Conservation (phyloP, 2,329 filamentous ascomycete genomes). For the Sodiomyces alkalinus region DNA sequence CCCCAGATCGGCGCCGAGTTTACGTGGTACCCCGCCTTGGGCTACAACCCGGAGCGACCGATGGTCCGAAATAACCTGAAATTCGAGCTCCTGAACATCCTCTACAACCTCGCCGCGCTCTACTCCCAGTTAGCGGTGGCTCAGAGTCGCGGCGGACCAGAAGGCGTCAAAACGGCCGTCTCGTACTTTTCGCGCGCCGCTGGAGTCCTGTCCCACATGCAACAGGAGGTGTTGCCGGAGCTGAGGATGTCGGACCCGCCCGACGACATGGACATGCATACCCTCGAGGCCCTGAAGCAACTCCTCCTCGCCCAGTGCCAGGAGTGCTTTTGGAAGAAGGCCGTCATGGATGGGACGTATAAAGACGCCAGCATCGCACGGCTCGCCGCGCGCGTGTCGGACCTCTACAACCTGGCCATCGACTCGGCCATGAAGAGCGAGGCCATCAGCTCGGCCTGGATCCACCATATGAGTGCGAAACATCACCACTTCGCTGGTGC, state of each 20-base stretch:
- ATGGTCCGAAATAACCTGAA: slow-evolving; percentile 50
- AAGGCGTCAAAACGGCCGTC: slow-evolving; percentile 75
- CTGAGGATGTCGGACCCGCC: slow-evolving; percentile 67
- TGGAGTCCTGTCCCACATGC: slow-evolving; percentile 67
- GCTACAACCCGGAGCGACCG: slow-evolving; percentile 71
- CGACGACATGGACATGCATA: slow-evolving; percentile 89
- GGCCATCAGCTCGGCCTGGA: slow-evolving; percentile 85
- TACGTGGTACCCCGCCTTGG: slow-evolving; percentile 86
- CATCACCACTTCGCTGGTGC: slow-evolving; percentile 95
- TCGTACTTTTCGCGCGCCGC: slow-evolving; percentile 83
- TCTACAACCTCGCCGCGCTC: slow-evolving; percentile 85
- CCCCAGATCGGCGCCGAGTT: slow-evolving; percentile 80
- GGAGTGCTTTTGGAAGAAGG: slow-evolving; percentile 97
- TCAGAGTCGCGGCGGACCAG: slow-evolving; percentile 60
- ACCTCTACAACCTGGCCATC: slow-evolving; percentile 72
- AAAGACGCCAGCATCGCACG: slow-evolving; percentile 89
- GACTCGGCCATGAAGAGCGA: slow-evolving; percentile 82
- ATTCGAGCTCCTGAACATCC: slow-evolving; percentile 79
- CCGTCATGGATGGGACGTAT: slow-evolving; percentile 70
- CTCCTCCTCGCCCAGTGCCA: slow-evolving; percentile 85
- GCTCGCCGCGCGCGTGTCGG: slow-evolving; percentile 75
- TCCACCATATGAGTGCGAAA: slow-evolving; percentile 93
- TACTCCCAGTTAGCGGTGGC: slow-evolving; percentile 85
- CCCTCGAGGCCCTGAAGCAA: slow-evolving; percentile 67
- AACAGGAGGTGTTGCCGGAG: slow-evolving; percentile 63